Evolutionary conservation across 129 eudicot genomes (phyloP).

Genomic region (Cynara cardunculus): DNA sequence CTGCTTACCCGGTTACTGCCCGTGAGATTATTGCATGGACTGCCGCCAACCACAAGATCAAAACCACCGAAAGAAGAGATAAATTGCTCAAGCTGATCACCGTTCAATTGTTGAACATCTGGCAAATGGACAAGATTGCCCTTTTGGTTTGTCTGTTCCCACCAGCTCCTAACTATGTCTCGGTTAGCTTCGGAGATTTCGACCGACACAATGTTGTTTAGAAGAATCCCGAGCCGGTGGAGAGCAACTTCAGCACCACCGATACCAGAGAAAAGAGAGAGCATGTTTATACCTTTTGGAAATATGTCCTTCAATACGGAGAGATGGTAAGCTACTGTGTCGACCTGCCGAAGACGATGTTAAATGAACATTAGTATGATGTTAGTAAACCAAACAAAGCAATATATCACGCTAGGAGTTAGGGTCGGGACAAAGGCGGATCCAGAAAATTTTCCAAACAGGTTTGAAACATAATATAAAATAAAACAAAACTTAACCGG

Average conservation of each 20-base stretch:
- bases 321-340: slow-evolving; percentile 83
- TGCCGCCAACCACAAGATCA: slow-evolving; percentile 75
- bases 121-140: slow-evolving; percentile 54
- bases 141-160: slow-evolving; percentile 86
- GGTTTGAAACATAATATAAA: no score
- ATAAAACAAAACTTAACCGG: no score
- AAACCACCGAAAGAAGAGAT: slow-evolving; percentile 52
- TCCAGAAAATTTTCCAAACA: no score
- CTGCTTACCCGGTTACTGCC: slow-evolving; percentile 83
- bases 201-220: slow-evolving; percentile 67
- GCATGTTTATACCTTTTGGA: slow-evolving; percentile 62
- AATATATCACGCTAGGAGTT: no score
- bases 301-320: slow-evolving; percentile 66
- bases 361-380: not conserved
- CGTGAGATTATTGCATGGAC: slow-evolving; percentile 88
- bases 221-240: slow-evolving; percentile 63
- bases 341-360: slow-evolving; percentile 51
- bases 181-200: slow-evolving; percentile 71
- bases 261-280: slow-evolving; percentile 85
- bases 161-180: slow-evolving; percentile 69
- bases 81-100: slow-evolving; percentile 31
- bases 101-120: slow-evolving; percentile 53
- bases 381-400: no score
- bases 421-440: no score
- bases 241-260: slow-evolving; percentile 97